A percentile compares a stretch with the other conserved stretches of the same genome.
Conservation (phyloP, 345 rosid genomes). For the Moricandia moricandioides region DNA sequence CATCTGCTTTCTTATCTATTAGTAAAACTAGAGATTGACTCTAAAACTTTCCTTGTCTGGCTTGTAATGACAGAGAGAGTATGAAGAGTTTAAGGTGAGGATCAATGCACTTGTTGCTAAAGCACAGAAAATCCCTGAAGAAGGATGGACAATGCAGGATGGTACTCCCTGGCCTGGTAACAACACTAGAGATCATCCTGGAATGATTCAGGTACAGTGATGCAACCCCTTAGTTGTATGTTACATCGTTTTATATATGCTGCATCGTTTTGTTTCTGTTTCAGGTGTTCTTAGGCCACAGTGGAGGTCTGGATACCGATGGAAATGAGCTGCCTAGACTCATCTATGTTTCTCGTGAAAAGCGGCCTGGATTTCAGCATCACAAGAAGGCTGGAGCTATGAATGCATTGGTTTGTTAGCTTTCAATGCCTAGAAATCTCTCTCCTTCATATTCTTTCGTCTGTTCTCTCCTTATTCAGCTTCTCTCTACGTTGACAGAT, state of each 20-base stretch:
- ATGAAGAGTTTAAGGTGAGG: conserved; percentile 94
- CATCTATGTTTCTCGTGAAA: conserved; percentile 98
- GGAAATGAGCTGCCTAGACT: conserved; percentile 98
- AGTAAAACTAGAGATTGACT: not conserved
- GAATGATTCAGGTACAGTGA: conserved; percentile 80
- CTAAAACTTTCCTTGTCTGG: not conserved
- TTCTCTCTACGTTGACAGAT: conserved; percentile 48
- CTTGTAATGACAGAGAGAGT: conserved; percentile 68
- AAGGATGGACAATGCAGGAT: conserved; percentile 99
- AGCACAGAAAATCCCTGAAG: conserved; percentile 98
- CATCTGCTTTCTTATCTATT: not conserved
- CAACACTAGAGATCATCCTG: conserved; percentile 94
- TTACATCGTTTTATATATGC: no score
- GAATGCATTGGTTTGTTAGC: conserved; percentile 84
- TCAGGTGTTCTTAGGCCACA: conserved; percentile 95
- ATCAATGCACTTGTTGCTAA: conserved; percentile 96
- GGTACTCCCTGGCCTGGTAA: conserved; percentile 99
- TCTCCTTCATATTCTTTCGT: not conserved
- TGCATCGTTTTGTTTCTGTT: not conserved
- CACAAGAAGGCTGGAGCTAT: conserved; percentile 99
- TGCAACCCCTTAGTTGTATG: not conserved
- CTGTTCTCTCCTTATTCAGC: conserved; percentile 5
- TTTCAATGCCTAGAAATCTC: not conserved
- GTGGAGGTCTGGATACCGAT: conserved; percentile 90
- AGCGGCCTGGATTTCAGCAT: conserved; percentile 98